Base-by-base conservation (phyloP, 805 yeast species). In the Tetrapisispora pingtungensis region DNA sequence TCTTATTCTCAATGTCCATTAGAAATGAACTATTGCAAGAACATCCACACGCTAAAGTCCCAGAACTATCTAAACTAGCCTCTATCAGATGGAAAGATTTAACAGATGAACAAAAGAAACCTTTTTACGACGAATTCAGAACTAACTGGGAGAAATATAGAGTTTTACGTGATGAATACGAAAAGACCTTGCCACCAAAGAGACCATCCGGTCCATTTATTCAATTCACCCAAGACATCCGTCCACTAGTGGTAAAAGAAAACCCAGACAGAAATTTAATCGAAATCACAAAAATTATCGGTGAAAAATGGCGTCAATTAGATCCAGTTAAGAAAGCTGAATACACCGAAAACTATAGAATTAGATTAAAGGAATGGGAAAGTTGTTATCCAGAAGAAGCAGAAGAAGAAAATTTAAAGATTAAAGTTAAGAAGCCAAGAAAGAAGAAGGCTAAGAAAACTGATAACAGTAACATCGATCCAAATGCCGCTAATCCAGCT, bases 71-170 rank as follows among this genome's bases (percentile, higher is more conserved):
- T 14, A 85, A 81, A 67, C 65, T 84, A 48, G 81, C 88, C 56
- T 96, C 96, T 60, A 88, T 84, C 62, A 79, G 76, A 67, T 90
- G 98, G 98, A 86, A 80, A 73, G 80, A 81, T 44, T 71, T 90
- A 58, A 68, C 72, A 46, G 83, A 77, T 45, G 81, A 77, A 33
- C 87, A 82, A 51, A 89, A 88, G 74, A 72, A 70, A 55, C 90
- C 94, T 46, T 87, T 80, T 68, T 88, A 82, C 67, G 78, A 74
- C 57, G 81, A 58, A 45, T 61, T 60, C 40, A 54, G 62, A 48
- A 51, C 55, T 8, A 60, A 62, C 35, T 63, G 67, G 67, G 65
- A 61, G 33, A 56, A 57, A 39, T 64, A 62, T 42, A 56, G 64
- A 49, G 49, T 56, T 3, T 51, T 60, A 24, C 63, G 66, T 54